These are phyloP conservation scores for Fragilaria crotonensis DNA, from an alignment of 108 stramenopile genomes.

Conservation along the genomic window DNA sequence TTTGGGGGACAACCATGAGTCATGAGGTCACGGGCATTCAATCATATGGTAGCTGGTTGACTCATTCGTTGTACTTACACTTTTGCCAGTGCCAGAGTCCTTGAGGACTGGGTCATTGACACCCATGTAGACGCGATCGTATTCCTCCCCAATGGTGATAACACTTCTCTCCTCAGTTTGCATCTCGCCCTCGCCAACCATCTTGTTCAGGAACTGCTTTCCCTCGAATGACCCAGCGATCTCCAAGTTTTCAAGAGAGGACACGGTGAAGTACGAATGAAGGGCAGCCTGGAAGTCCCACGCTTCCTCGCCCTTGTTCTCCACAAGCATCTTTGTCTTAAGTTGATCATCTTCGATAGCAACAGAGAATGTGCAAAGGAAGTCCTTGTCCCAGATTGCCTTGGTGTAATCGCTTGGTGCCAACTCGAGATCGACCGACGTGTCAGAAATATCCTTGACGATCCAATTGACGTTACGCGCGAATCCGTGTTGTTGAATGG, in stretches of 20 bases:
- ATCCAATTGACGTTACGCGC: constrained; percentile 95
- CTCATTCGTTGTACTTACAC: constrained; percentile 42
- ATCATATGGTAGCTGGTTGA: too few species aligned
- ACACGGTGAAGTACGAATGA: constrained; percentile 94
- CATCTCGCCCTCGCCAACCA: constrained; percentile 81
- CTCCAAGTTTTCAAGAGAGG: constrained; percentile 78
- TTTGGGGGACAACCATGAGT: too few species aligned
- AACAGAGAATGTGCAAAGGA: constrained; percentile 81
- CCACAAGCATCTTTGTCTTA: constrained; percentile 79
- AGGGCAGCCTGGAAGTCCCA: constrained; percentile 94
- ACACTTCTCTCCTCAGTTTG: constrained; percentile 77
- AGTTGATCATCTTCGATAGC: constrained; percentile 69
- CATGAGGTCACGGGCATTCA: too few species aligned
- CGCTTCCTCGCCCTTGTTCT: constrained; percentile 76
- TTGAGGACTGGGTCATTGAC: constrained; percentile 87
- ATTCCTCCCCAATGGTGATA: constrained; percentile 84
- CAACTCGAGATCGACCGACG: constrained; percentile 72
- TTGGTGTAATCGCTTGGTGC: constrained; percentile 85
- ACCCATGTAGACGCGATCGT: constrained; percentile 91
- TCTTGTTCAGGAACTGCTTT: constrained; percentile 85
- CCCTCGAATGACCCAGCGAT: constrained; percentile 87
- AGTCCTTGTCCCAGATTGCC: constrained; percentile 95
- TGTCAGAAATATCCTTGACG: constrained; percentile 64
- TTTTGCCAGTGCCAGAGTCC: constrained; percentile 83
- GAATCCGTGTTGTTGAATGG: constrained; percentile 96